Base-by-base conservation (phyloP, 2,329 filamentous ascomycete genomes). In the Chalaropsis ovoidea region DNA sequence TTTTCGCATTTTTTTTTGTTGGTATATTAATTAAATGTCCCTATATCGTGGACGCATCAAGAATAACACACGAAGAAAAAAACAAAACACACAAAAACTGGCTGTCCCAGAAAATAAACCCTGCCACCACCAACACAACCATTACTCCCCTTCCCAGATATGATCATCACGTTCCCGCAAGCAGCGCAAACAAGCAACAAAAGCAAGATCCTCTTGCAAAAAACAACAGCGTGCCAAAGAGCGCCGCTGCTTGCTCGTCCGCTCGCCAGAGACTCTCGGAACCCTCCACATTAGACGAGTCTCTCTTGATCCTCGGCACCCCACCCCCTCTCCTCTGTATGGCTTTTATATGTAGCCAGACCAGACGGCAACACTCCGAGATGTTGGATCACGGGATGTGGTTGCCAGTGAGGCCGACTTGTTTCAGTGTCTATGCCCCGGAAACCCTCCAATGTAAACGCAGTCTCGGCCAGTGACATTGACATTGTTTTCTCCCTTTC, bases 201-300 rank as follows among this genome's bases (percentile, higher is more conserved):
- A 52, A 52, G 19, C 22, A 13, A 24, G 35, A 39, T 7, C 1
- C 4, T 39, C 35, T 39, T 39, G 35, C 8, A 7, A 1, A 39
- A 39, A 10, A 10, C 31, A 31, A 31, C 31, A 7, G 8, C 8
- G 35, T 39, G 35, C 8, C 8, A 39, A 39, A 39, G 1, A 39
- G 35, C 35, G 24, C 8, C 31, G 8, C 17, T 58, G 13, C 52
- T 58, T 39, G 24, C 27, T 13, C 15, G 1, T 27, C 3, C 35
- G 17, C 22, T 13, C 3, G 24, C 47, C 19, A 11, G 19, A 58
- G 27, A 35, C 52, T 58, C 24, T 35, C 13, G 22, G 15, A 39
- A 39, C 27, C 22, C 52, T 35, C 52, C 52, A 17, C 52, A 58
- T 58, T 58, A 58, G 24, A 31, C 27, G 52, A 58, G 52, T 35